phyloP scores from a whole-genome alignment of 306 rosid genomes.

The Ceratonia siliqua region DNA sequence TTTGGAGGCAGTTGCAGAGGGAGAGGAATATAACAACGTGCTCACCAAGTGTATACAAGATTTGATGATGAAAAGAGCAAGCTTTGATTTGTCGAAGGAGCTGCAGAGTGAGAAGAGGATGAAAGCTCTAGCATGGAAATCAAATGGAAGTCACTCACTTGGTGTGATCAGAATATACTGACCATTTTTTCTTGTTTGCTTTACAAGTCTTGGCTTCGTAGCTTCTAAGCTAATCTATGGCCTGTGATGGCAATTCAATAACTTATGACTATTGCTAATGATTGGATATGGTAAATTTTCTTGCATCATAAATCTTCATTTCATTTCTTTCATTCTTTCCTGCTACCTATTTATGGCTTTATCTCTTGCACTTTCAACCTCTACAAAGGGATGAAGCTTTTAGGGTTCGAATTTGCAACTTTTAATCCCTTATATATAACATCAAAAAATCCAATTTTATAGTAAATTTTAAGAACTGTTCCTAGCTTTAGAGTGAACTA shows the following conservation, averaged over 20 bases:
- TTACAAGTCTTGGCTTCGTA: slow-evolving; percentile 62
- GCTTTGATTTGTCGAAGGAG: slow-evolving; percentile 79
- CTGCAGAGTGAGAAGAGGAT: slow-evolving; percentile 61
- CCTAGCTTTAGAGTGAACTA: too few species aligned
- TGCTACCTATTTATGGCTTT: background rate
- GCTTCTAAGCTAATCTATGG: slow-evolving; percentile 69
- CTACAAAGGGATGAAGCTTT: slow-evolving; percentile 59
- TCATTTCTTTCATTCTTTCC: background rate
- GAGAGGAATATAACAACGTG: slow-evolving; percentile 52
- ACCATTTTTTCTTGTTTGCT: slow-evolving; percentile 60
- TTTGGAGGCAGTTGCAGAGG: slow-evolving; percentile 56
- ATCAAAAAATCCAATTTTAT: too few species aligned
- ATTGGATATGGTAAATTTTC: slow-evolving; percentile 29
- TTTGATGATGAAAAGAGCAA: slow-evolving; percentile 86
- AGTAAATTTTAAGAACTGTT: too few species aligned
- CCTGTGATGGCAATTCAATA: slow-evolving; percentile 47
- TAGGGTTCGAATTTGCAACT: slow-evolving; percentile 53
- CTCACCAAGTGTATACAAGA: slow-evolving; percentile 69
- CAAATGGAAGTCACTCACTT: slow-evolving; percentile 70
- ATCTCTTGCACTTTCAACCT: slow-evolving; percentile 23
- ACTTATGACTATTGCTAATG: background rate
- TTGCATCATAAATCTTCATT: background rate
- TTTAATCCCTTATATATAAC: too few species aligned
- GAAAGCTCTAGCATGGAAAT: slow-evolving; percentile 95
- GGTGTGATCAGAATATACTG: slow-evolving; percentile 48